Conservation (phyloP, 176 grass and related monocot genomes). For the Luzula sylvatica region DNA sequence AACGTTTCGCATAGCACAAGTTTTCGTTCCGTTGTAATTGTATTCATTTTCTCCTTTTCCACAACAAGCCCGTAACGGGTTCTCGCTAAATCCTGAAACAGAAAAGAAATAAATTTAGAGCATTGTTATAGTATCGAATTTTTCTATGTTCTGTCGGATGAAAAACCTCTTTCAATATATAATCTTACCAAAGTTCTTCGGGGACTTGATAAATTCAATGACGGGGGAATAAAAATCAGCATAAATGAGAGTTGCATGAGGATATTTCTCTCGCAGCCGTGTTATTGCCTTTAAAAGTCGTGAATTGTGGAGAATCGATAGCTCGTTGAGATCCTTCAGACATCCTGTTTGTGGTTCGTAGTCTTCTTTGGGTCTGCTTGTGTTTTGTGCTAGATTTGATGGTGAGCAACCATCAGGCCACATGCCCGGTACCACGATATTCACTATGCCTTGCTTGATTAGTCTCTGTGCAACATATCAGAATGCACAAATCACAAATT, state of each 20-base stretch:
- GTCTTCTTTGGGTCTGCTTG: neutral
- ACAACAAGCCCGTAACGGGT: slow-evolving; percentile 3
- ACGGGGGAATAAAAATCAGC: slow-evolving; percentile 29
- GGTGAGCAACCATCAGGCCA: slow-evolving; percentile 34
- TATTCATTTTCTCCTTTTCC: slow-evolving; percentile 4
- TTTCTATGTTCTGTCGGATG: too few relatives aligned
- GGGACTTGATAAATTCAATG: slow-evolving; percentile 29
- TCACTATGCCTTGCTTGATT: slow-evolving; percentile 17
- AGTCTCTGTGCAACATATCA: slow-evolving; percentile 18
- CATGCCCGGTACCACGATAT: slow-evolving; percentile 21
- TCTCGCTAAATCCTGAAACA: slow-evolving; percentile 12
- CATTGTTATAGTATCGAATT: neutral
- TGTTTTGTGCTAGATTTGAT: neutral
- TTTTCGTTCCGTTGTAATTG: neutral
- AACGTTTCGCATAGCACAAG: neutral
- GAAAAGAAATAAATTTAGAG: too few relatives aligned
- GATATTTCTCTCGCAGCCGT: slow-evolving; percentile 21
- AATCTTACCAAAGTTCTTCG: slow-evolving; percentile 30
- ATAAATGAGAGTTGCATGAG: slow-evolving; percentile 19
- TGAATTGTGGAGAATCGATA: slow-evolving; percentile 31
- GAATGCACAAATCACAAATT: too few relatives aligned
- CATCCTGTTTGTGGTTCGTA: slow-evolving; percentile 34
- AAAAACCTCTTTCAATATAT: neutral
- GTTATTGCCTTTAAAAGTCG: slow-evolving; percentile 16
- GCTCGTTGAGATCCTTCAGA: slow-evolving; percentile 26